These are phyloP conservation scores for Gonium pectorale DNA, from an alignment of 139 green algal genomes.

Conservation along the genomic window DNA sequence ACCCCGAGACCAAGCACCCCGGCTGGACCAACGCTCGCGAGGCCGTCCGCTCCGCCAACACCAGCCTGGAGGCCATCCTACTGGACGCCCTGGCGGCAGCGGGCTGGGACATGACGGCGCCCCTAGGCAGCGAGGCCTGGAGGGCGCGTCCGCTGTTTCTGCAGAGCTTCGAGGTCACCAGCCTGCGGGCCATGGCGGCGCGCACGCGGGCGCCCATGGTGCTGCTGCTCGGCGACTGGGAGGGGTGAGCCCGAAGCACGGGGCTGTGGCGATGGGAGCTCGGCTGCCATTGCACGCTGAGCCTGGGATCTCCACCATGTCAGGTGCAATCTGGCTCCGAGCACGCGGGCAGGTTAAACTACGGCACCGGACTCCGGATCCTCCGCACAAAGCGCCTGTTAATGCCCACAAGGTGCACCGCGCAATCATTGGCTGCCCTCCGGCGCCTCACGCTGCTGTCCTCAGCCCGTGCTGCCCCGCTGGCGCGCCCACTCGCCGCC, in stretches of 20 bases:
- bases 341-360: too few relatives aligned
- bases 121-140: constrained; percentile 14
- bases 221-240: constrained; percentile 35
- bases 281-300: too few relatives aligned
- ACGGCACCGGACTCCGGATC: too few relatives aligned
- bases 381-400: too few relatives aligned
- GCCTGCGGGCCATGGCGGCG: constrained; percentile 18
- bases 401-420: too few relatives aligned
- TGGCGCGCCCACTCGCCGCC: too few relatives aligned
- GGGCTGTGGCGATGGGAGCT: not conserved
- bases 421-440: too few relatives aligned
- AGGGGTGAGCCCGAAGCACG: constrained; percentile 31
- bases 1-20: constrained; percentile 72
- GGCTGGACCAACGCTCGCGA: constrained; percentile 44
- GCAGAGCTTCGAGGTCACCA: constrained; percentile 35
- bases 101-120: not conserved
- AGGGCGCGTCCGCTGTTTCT: constrained; percentile 21
- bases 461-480: too few relatives aligned
- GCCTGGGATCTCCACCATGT: too few relatives aligned
- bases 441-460: too few relatives aligned
- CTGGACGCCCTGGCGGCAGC: not conserved
- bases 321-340: too few relatives aligned
- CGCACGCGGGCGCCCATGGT: constrained; percentile 18
- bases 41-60: constrained; percentile 10
- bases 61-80: constrained; percentile 29